Base-by-base conservation (phyloP, 2,329 filamentous ascomycete genomes). In the Fusarium longipes region DNA sequence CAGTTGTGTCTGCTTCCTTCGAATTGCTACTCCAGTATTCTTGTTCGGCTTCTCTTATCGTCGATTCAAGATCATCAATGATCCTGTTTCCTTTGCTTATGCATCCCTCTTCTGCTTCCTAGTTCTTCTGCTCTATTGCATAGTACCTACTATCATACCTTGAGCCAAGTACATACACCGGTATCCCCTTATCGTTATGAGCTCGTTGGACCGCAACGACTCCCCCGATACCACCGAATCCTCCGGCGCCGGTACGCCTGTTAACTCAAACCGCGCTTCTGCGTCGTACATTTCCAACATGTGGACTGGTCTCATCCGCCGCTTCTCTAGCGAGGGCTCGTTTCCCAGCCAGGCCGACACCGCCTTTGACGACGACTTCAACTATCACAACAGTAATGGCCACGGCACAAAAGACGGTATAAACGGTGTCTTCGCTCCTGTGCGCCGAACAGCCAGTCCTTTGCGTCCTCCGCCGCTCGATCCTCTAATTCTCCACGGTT, bases 401-500 rank as follows among this genome's bases (percentile, higher is more conserved):
- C 83, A 84, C 68, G 80, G 88, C 76, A 81, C 85, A 53, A 79
- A 79, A 30, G 81, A 85, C 67, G 83, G 84, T 67, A 80, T 89
- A 76, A 82, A 83, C 68, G 84, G 85, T 51, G 84, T 90, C 64
- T 92, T 88, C 77, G 73, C 74, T 20, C 78, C 78, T n/a, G 51
- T 72, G 18, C 70, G 67, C 38, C 87, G 92, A 68, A 88, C 86
- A 52, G 85, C 87, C 8, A 93, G 91, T 14, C 93, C 93, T 3
- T 93, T 97, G 77, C 91, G 93, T 70, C 93, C 93, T 2, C 95
- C 95, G 12, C 94, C 94, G 0, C 86, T 98, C 48, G 94, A 95
- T 57, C 93, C 95, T 0, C 80, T 98, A 22, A 82, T 85, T 6
- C 84, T 98, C 33, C 79, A 82, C 22, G 91, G 91, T 35, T 93